Conservation (phyloP, 2,329 filamentous ascomycete species). For the Colletotrichum sp. region DNA sequence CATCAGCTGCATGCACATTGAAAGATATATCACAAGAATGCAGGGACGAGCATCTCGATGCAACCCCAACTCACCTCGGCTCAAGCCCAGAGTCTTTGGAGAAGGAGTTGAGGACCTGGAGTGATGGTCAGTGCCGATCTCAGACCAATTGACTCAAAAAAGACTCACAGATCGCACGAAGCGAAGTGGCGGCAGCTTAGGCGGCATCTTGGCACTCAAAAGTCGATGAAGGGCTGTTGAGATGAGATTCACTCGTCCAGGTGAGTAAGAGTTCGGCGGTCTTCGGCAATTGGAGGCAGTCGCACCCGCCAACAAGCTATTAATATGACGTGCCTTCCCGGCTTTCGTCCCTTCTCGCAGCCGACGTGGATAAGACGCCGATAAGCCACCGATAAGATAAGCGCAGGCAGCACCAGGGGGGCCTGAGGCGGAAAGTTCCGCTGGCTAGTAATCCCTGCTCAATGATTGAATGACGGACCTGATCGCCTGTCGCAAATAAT, state of each 20-base stretch:
- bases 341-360: neutral
- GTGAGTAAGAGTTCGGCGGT: neutral
- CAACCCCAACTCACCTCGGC: constrained; percentile 66
- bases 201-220: neutral
- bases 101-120: constrained; percentile 84
- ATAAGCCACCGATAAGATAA: neutral
- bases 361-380: neutral
- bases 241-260: neutral
- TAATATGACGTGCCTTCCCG: constrained; percentile 3
- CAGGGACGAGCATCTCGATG: neutral
- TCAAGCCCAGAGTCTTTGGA: constrained; percentile 85
- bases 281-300: constrained; percentile 2
- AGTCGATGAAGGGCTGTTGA: neutral
- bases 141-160: neutral
- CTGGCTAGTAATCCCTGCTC: neutral
- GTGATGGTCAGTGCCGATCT: neutral
- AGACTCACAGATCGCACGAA: constrained; percentile 60
- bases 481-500: constrained; percentile 10
- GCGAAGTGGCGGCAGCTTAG: constrained; percentile 21
- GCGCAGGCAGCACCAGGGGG: neutral
- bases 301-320: neutral
- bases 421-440: constrained; percentile 15
- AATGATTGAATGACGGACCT: constrained; percentile 1
- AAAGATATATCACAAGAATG: neutral
- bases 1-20: neutral